These are phyloP conservation scores for Phtheirospermum japonicum DNA, from an alignment of 257 asterid species.

Conservation along the genomic window DNA sequence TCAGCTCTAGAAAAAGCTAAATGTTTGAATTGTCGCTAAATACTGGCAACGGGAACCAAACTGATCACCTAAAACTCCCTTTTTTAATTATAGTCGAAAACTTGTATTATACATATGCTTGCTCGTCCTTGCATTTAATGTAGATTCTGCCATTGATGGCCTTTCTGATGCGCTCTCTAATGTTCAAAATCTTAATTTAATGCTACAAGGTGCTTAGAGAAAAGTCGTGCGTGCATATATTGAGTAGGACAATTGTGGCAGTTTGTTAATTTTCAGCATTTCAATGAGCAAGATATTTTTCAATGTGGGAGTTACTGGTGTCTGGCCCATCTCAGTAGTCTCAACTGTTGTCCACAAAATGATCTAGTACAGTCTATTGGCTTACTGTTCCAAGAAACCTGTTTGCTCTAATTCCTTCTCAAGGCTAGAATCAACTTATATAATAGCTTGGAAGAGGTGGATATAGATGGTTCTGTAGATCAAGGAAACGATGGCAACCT, in stretches of 20 bases:
- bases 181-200: too few relatives aligned
- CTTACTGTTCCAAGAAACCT: not conserved
- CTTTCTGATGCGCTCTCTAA: too few relatives aligned
- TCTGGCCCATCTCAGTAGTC: not conserved
- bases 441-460: not conserved
- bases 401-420: not conserved
- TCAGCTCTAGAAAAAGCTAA: not conserved
- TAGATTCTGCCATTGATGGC: too few relatives aligned
- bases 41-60: not conserved
- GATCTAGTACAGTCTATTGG: not conserved
- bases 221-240: not conserved
- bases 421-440: not conserved
- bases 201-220: too few relatives aligned
- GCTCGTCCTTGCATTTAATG: too few relatives aligned
- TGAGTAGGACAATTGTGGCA: not conserved
- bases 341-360: not conserved
- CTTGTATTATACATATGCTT: too few relatives aligned
- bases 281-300: not conserved
- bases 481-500: not conserved
- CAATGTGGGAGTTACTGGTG: not conserved
- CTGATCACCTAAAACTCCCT: not conserved
- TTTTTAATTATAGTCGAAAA: not conserved
- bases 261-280: not conserved
- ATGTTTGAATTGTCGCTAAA: not conserved
- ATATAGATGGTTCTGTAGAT: conserved; percentile 9